These are phyloP conservation scores for Penicillium sp. DNA, from an alignment of 2,329 filamentous ascomycete species.

Conservation along the genomic window DNA sequence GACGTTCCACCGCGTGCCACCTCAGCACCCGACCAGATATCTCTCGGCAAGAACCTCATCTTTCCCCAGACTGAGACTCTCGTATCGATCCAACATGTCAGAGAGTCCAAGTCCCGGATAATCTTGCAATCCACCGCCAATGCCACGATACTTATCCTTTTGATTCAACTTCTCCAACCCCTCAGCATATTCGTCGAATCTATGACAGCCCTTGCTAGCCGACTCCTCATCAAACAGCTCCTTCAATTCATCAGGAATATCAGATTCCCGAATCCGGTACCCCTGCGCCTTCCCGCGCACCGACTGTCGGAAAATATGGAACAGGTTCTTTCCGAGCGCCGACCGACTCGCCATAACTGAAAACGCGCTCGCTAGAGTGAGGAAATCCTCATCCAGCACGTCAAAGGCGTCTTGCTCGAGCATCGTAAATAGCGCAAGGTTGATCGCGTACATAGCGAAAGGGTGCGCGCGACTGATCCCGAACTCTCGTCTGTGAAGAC, in stretches of 20 bases:
- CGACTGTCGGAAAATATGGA: conserved; percentile 39
- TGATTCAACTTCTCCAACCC: conserved; percentile 37
- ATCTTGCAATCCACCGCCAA: conserved; percentile 25
- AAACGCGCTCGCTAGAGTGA: conserved; percentile 37
- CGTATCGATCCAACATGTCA: conserved; percentile 43
- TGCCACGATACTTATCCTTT: conserved; percentile 35
- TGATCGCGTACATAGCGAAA: conserved; percentile 42
- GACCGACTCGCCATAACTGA: conserved; percentile 37
- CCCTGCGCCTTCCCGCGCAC: conserved; percentile 35
- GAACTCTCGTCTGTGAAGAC: conserved; percentile 35
- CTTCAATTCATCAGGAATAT: conserved; percentile 34
- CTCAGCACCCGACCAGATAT: conserved; percentile 3
- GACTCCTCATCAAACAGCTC: conserved; percentile 34
- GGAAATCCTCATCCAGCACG: conserved; percentile 37
- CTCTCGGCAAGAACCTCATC: conserved; percentile 30
- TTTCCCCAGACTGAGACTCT: conserved; percentile 41
- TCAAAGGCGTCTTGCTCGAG: conserved; percentile 33
- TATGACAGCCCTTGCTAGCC: conserved; percentile 13
- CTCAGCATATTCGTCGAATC: conserved; percentile 35
- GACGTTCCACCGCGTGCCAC: background rate
- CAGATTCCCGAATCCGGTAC: conserved; percentile 24
- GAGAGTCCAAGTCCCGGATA: conserved; percentile 33
- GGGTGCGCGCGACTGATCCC: conserved; percentile 38
- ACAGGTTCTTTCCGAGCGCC: conserved; percentile 34
- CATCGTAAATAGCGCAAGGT: conserved; percentile 39